phyloP scores from a whole-genome alignment of 2,329 filamentous ascomycete genomes.

The Hymenoscyphus repandus region DNA sequence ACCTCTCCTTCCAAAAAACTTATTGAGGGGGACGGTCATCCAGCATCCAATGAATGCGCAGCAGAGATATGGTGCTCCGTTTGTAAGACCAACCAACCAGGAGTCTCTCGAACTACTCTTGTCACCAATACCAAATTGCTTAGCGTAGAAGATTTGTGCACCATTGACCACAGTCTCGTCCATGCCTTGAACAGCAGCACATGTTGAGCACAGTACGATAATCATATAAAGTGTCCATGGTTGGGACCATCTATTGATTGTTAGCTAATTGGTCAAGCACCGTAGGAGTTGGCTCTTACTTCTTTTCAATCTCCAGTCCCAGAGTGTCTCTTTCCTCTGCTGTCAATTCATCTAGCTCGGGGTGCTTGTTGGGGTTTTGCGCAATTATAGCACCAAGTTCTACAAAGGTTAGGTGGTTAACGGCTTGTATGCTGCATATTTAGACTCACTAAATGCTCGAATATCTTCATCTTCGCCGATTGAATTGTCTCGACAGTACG shows the following conservation, averaged over 20 bases:
- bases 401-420: no score
- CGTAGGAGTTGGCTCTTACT: conserved; percentile 20
- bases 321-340: conserved; percentile 53
- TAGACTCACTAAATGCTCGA: conserved; percentile 44
- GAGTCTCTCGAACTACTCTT: conserved; percentile 35
- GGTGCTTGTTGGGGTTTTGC: conserved; percentile 39
- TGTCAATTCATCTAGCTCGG: conserved; percentile 47
- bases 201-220: conserved; percentile 61
- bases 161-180: conserved; percentile 66
- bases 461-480: conserved; percentile 51
- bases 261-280: no score
- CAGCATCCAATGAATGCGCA: conserved; percentile 67
- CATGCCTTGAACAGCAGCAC: conserved; percentile 67
- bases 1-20: conserved; percentile 62
- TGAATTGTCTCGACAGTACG: conserved; percentile 51
- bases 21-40: conserved; percentile 69
- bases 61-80: conserved; percentile 58
- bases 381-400: conserved; percentile 52
- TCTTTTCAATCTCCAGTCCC: conserved; percentile 55
- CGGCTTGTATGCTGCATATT: no score
- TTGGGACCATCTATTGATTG: conserved; percentile 51
- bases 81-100: conserved; percentile 59
- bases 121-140: conserved; percentile 54
- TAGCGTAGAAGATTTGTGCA: conserved; percentile 59
- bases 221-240: conserved; percentile 60